Base-by-base conservation (phyloP, 2,329 filamentous ascomycete species). In the Colletotrichum costaricense region DNA sequence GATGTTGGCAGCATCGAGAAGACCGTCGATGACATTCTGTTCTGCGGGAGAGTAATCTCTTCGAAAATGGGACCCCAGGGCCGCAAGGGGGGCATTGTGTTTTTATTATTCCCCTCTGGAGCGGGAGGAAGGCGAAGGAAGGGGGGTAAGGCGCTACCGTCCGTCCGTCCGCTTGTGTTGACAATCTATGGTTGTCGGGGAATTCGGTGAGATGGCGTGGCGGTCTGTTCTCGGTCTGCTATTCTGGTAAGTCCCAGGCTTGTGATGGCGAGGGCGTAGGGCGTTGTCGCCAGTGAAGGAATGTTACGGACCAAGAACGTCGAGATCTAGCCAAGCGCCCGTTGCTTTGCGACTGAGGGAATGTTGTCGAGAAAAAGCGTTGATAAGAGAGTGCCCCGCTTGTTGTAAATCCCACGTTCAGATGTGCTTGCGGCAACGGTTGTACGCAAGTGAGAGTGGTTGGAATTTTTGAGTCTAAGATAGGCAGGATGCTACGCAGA, bases 1-100 rank as follows among this genome's bases (percentile, higher is more conserved):
- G 88, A 83, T 1, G 83, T 81, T 4, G 89, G 89, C 8, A 91
- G 85, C 70, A 91, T 84, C 6, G 85, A 84, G 78, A 88, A 89
- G 19, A 91, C 82, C 72, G 86, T 86, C 26, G 87, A 88, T 58
- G 85, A 80, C 63, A 80, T 78, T 63, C 80, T 79, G 63, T 79
- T 78, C 56, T 80, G 79, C 16, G 81, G 81, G 72, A 81, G 76
- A 54, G 80, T 78, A 64, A 80, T 73, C 64, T 80, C 78, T 33
- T 78, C 78, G 3, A 80, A 76, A 55, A 76, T 70, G 33, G 78
- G 74, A 42, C 49, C 69, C 74, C 74, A 75, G 38, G 68, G 72
- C 26, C 74, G 72, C 35, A 74, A 63, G 14, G 74, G 64, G 49
- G 72, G 71, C 74, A 75, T 75, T 67, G 42, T 69, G 42, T 62